Percentiles rank a stretch among this genome's conserved stretches.
Conservation (phyloP, 108 stramenopile genomes). For the Nannochloropsis oceanica region DNA sequence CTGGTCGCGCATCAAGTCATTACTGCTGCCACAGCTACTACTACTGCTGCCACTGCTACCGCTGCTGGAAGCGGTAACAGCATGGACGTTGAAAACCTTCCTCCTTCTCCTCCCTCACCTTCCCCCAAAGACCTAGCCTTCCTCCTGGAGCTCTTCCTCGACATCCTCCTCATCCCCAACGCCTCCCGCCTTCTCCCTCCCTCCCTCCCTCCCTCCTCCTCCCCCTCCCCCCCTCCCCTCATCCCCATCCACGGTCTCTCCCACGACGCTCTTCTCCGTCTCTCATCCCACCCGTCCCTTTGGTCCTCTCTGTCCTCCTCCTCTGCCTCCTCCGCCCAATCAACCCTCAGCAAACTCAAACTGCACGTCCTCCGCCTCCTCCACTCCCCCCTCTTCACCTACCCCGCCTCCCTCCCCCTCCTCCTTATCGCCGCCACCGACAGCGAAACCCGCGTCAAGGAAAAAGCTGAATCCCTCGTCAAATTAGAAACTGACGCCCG, state of each 20-base stretch:
- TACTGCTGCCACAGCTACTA: too few relatives aligned
- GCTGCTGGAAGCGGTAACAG: too few relatives aligned
- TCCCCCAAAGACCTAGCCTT: not conserved
- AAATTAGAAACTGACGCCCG: not conserved
- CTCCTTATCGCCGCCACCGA: not conserved
- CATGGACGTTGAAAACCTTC: too few relatives aligned
- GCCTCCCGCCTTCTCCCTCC: not conserved
- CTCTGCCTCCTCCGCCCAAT: not conserved
- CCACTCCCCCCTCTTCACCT: not conserved
- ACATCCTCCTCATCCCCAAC: not conserved
- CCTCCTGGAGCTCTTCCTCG: not conserved
- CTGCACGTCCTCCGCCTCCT: not conserved
- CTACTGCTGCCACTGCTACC: too few relatives aligned
- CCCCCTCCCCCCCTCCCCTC: not conserved
- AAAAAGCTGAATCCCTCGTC: not conserved
- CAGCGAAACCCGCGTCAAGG: not conserved
- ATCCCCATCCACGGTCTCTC: not conserved
- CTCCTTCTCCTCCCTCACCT: not conserved
- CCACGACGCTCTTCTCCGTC: not conserved
- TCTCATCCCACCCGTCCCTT: not conserved
- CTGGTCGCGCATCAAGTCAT: too few relatives aligned
- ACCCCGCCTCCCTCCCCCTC: not conserved
- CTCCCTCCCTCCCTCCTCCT: too few relatives aligned
- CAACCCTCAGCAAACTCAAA: not conserved
- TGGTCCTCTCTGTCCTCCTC: not conserved